These are phyloP conservation scores for Penicillium sp. DNA, from an alignment of 2,329 filamentous ascomycete species.

Conservation along the genomic window DNA sequence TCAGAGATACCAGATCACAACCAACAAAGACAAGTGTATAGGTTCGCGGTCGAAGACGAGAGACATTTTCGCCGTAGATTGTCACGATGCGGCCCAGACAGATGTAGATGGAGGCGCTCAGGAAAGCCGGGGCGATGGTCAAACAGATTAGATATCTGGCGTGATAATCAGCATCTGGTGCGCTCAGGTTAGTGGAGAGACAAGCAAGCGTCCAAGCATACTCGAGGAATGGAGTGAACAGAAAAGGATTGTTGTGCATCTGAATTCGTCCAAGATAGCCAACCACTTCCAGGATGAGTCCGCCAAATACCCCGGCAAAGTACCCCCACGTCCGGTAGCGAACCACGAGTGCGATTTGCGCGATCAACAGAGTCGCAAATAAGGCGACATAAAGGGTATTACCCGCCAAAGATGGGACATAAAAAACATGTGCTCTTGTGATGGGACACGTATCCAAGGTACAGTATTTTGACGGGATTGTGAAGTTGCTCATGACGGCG, in stretches of 20 bases:
- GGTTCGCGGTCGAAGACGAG: conserved; percentile 28
- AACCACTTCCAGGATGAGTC: conserved; percentile 51
- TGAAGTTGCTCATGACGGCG: conserved; percentile 2
- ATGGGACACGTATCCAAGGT: conserved; percentile 33
- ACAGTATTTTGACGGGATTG: not conserved
- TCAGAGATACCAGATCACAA: conserved; percentile 56
- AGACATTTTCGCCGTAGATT: conserved; percentile 29
- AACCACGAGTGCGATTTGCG: conserved; percentile 38
- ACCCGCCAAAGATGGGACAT: conserved; percentile 49
- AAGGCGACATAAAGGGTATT: conserved; percentile 50
- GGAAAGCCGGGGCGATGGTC: conserved; percentile 60
- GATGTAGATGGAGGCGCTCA: conserved; percentile 59
- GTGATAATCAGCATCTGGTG: conserved; percentile 29
- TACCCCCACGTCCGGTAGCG: conserved; percentile 48
- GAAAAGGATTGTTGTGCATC: conserved; percentile 48
- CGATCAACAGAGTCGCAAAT: conserved; percentile 43
- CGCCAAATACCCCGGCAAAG: conserved; percentile 47
- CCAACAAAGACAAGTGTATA: conserved; percentile 50
- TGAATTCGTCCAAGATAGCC: conserved; percentile 56
- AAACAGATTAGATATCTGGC: conserved; percentile 55
- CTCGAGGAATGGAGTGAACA: conserved; percentile 39
- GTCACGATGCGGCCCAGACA: conserved; percentile 40
- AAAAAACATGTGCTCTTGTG: conserved; percentile 43
- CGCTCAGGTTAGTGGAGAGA: conserved; percentile 16
- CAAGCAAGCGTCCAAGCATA: conserved; percentile 17